Percentiles rank a stretch among this genome's conserved stretches.
phyloP scores from a whole-genome alignment of 78 protist genomes.

The Trichosphaerium sp. region DNA sequence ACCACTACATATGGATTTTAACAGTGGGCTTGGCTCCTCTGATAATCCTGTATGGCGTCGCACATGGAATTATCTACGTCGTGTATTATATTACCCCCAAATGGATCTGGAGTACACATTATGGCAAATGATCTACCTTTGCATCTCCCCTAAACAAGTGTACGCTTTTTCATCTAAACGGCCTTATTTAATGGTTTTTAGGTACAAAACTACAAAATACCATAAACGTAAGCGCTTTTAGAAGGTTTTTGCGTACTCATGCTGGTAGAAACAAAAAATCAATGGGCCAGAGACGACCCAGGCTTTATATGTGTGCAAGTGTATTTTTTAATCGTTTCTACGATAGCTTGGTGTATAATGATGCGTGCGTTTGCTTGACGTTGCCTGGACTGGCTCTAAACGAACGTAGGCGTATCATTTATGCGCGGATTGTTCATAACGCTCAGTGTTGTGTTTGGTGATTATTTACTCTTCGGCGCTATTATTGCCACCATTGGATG shows the following conservation, averaged over 20 bases:
- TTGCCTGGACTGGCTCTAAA: not conserved
- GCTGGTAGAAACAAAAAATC: constrained; percentile 67
- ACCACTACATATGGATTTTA: too few relatives aligned
- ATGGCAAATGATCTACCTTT: constrained; percentile 66
- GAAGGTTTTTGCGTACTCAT: not conserved
- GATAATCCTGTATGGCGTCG: too few relatives aligned
- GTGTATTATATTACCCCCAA: too few relatives aligned
- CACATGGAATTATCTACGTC: too few relatives aligned
- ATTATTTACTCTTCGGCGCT: not conserved
- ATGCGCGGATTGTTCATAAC: too few relatives aligned
- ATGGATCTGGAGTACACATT: constrained; percentile 76
- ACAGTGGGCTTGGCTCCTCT: too few relatives aligned
- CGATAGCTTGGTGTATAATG: constrained; percentile 52
- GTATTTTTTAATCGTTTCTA: constrained; percentile 47
- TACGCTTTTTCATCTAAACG: constrained; percentile 4
- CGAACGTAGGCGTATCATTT: not conserved
- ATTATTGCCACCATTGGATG: not conserved
- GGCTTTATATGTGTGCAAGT: constrained; percentile 70
- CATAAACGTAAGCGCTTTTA: constrained; percentile 44
- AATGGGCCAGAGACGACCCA: constrained; percentile 96
- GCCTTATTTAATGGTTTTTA: not conserved
- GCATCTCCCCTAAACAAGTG: constrained; percentile 53
- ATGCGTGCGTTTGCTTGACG: constrained; percentile 8
- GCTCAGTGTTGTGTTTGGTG: not conserved
- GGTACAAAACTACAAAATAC: constrained; percentile 42